Conservation (phyloP, 108 stramenopile genomes). For the Aurantiochytrium sp. region DNA sequence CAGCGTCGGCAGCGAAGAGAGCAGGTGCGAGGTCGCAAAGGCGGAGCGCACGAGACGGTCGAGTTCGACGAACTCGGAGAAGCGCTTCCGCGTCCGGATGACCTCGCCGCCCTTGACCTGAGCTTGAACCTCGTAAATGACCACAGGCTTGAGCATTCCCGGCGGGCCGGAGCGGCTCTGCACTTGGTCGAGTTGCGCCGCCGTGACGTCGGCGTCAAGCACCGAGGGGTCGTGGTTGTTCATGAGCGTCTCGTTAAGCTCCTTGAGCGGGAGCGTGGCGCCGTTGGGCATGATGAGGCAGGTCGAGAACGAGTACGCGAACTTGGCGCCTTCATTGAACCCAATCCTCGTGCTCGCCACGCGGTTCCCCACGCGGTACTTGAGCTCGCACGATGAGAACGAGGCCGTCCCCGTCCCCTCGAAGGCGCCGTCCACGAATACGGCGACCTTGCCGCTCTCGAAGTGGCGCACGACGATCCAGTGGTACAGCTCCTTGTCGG, state of each 20-base stretch:
- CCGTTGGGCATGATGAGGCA: conserved; percentile 6
- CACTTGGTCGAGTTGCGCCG: background rate
- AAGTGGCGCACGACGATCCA: conserved; percentile 14
- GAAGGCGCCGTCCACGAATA: conserved; percentile 26
- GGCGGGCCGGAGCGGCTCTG: background rate
- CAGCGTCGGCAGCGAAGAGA: conserved; percentile 8
- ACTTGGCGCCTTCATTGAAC: conserved; percentile 15
- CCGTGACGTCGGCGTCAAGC: background rate
- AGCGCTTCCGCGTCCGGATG: background rate
- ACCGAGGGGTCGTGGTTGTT: conserved; percentile 19
- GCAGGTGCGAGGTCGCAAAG: conserved; percentile 26
- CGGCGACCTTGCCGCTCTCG: conserved; percentile 29
- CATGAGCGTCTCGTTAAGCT: conserved; percentile 20
- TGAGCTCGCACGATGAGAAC: background rate
- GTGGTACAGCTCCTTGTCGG: background rate
- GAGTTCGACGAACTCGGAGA: conserved; percentile 30
- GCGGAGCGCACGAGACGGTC: conserved; percentile 30
- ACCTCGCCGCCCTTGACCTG: conserved; percentile 7
- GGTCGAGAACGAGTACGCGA: conserved; percentile 22
- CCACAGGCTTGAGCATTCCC: background rate
- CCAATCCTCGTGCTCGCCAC: conserved; percentile 14
- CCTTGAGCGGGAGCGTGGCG: background rate
- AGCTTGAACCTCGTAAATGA: background rate
- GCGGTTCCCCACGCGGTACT: conserved; percentile 1
- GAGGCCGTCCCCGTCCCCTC: conserved; percentile 12